Conservation (phyloP, 73 alveolate genomes). For the Urostyla sp. region DNA sequence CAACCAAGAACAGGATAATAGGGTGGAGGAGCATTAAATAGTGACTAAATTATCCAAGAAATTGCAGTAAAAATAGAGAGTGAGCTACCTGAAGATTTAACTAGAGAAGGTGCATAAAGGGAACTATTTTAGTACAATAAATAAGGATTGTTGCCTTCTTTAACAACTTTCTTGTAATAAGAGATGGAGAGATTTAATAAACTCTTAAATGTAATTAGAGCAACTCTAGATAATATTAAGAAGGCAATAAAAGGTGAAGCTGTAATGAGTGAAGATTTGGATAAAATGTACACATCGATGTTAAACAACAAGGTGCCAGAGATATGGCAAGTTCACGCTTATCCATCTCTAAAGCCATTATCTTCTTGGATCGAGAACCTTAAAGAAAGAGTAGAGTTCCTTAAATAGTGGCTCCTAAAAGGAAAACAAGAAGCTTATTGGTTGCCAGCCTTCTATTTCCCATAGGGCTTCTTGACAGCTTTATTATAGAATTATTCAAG, state of each 20-base stretch:
- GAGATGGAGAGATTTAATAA: slow-evolving; percentile 92
- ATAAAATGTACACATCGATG: slow-evolving; percentile 80
- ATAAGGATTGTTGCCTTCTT: slow-evolving; percentile 86
- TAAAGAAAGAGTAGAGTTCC: slow-evolving; percentile 81
- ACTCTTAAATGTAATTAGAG: slow-evolving; percentile 73
- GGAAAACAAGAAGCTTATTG: slow-evolving; percentile 89
- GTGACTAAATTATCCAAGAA: slow-evolving; percentile 81
- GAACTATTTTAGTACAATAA: slow-evolving; percentile 75
- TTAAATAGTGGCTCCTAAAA: slow-evolving; percentile 90
- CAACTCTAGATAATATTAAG: slow-evolving; percentile 77
- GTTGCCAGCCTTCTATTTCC: slow-evolving; percentile 96
- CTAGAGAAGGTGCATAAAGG: slow-evolving; percentile 81
- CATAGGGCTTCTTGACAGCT: slow-evolving; percentile 98
- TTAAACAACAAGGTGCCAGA: slow-evolving; percentile 91
- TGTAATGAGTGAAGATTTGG: slow-evolving; percentile 89
- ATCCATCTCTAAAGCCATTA: slow-evolving; percentile 90
- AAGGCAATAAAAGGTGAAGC: slow-evolving; percentile 90
- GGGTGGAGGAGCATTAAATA: slow-evolving; percentile 74
- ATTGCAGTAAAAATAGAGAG: slow-evolving; percentile 71
- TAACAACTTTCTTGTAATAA: slow-evolving; percentile 84
- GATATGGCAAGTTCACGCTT: slow-evolving; percentile 90
- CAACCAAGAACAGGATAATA: slow-evolving; percentile 80
- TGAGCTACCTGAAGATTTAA: slow-evolving; percentile 79
- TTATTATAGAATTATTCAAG: slow-evolving; percentile 97
- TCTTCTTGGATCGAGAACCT: slow-evolving; percentile 91